A percentile compares a stretch with the other conserved stretches of the same genome.
Evolutionary conservation across 495 filamentous ascomycete species (phyloP).

Genomic region (Hypoxylon intermedium): DNA sequence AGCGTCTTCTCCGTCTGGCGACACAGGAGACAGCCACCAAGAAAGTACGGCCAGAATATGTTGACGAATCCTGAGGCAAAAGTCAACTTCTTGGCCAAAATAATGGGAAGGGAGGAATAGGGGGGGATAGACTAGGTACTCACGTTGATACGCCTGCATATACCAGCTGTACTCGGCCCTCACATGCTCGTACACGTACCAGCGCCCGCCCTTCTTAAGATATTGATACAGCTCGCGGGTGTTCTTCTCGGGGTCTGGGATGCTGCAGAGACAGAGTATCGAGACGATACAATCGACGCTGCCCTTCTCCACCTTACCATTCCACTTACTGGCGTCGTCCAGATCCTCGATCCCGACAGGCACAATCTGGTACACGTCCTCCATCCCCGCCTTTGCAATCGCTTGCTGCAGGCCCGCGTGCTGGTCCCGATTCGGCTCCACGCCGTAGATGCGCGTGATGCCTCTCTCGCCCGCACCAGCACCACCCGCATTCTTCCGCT

Average conservation of each 20-base stretch:
- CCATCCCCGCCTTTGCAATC: slow-evolving; percentile 58
- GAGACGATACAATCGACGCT: slow-evolving; percentile 73
- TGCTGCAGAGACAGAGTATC: slow-evolving; percentile 74
- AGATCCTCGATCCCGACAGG: slow-evolving; percentile 65
- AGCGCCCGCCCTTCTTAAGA: slow-evolving; percentile 69
- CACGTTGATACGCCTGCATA: slow-evolving; percentile 60
- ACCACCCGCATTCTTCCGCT: slow-evolving; percentile 8
- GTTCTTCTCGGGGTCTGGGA: slow-evolving; percentile 66
- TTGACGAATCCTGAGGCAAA: slow-evolving; percentile 47
- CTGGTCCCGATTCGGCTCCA: slow-evolving; percentile 68
- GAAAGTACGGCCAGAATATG: slow-evolving; percentile 58
- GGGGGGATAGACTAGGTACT: slow-evolving; percentile 37
- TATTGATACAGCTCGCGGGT: slow-evolving; percentile 65
- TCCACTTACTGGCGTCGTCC: slow-evolving; percentile 48
- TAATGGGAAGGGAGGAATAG: not conserved
- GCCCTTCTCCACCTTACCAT: slow-evolving; percentile 55
- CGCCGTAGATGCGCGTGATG: slow-evolving; percentile 68
- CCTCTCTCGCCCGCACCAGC: too few relatives aligned
- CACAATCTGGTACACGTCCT: slow-evolving; percentile 69
- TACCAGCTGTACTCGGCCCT: slow-evolving; percentile 51
- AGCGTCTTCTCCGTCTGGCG: slow-evolving; percentile 63
- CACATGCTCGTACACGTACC: slow-evolving; percentile 79
- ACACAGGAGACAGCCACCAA: slow-evolving; percentile 67
- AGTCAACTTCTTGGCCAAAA: too few relatives aligned
- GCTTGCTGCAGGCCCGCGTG: slow-evolving; percentile 58